Evolutionary conservation across 1,284 basidiomycete species (phyloP).

Genomic region (Rhodotorula sp.): DNA sequence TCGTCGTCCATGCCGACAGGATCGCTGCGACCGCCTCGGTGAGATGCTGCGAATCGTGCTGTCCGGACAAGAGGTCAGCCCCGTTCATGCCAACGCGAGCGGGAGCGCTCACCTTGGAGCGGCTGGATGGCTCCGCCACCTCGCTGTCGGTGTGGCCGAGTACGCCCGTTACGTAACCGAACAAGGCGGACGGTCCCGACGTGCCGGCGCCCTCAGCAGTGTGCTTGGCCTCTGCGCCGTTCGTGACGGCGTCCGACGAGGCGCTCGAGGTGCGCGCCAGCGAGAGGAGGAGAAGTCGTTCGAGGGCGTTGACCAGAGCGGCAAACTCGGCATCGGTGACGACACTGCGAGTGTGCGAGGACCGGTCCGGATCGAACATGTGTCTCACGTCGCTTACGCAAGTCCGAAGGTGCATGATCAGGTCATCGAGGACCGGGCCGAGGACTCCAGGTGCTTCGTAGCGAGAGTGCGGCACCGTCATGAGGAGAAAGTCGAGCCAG

Average conservation of each 20-base stretch:
- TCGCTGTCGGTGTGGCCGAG: conserved; percentile 49
- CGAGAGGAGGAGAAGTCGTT: conserved; percentile 67
- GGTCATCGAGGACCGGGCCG: conserved; percentile 74
- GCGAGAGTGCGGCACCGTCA: conserved; percentile 81
- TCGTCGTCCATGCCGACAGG: conserved; percentile 43
- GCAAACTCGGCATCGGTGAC: conserved; percentile 78
- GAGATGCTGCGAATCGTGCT: conserved; percentile 29
- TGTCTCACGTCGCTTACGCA: conserved; percentile 60
- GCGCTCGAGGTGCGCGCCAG: conserved; percentile 48
- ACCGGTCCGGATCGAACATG: conserved; percentile 42
- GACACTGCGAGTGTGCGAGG: neutral
- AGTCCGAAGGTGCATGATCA: conserved; percentile 70
- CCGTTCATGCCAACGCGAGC: neutral
- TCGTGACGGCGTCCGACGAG: conserved; percentile 48
- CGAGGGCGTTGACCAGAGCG: conserved; percentile 77
- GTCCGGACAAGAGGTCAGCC: neutral
- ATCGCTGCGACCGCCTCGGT: conserved; percentile 39
- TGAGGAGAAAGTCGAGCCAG: conserved; percentile 94
- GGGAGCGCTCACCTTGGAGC: conserved; percentile 20
- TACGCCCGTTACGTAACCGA: conserved; percentile 52
- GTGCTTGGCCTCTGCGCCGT: conserved; percentile 2
- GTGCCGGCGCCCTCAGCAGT: conserved; percentile 42
- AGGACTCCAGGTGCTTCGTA: conserved; percentile 66
- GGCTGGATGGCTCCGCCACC: conserved; percentile 22
- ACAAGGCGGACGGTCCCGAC: conserved; percentile 48